Percentiles rank a stretch among this genome's conserved stretches.
These are phyloP conservation scores for Phalaenopsis hybrid DNA, from an alignment of 116 monocot genomes.

Conservation along the genomic window DNA sequence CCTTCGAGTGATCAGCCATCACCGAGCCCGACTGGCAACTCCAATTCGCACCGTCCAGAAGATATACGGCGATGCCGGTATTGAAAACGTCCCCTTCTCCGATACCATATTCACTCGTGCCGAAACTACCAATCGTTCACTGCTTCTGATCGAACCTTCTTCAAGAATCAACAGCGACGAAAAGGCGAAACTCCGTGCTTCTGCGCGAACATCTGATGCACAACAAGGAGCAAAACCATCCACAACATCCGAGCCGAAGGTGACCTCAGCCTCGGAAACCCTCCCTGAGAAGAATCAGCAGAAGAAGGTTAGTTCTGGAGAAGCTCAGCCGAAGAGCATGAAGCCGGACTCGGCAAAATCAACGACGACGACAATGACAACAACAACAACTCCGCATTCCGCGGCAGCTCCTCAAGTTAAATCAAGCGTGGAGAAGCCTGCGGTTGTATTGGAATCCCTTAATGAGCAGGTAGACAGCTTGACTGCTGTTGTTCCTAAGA, in stretches of 20 bases:
- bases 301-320: conserved; percentile 25
- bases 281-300: conserved; percentile 21
- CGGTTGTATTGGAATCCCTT: not conserved
- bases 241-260: conserved; percentile 22
- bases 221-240: conserved; percentile 27
- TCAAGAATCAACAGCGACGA: conserved; percentile 65
- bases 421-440: conserved; percentile 17
- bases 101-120: conserved; percentile 39
- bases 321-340: conserved; percentile 6
- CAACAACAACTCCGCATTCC: no score
- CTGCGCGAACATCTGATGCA: conserved; percentile 23
- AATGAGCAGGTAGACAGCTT: conserved; percentile 14
- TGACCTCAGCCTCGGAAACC: conserved; percentile 22
- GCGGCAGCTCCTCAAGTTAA: not conserved
- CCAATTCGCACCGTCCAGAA: conserved; percentile 92
- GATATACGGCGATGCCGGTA: conserved; percentile 48
- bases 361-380: not conserved
- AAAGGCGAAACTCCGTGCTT: conserved; percentile 33
- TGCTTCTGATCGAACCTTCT: conserved; percentile 56
- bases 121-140: conserved; percentile 32
- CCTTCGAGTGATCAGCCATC: conserved; percentile 83
- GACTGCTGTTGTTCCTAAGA: conserved; percentile 12
- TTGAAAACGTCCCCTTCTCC: conserved; percentile 52
- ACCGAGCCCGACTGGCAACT: conserved; percentile 83
- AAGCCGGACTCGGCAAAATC: conserved; percentile 18